A percentile compares a stretch with the other conserved stretches of the same genome.
Conservation (phyloP, 192 early-diverging fungal genomes). For the Thamnidium elegans region DNA sequence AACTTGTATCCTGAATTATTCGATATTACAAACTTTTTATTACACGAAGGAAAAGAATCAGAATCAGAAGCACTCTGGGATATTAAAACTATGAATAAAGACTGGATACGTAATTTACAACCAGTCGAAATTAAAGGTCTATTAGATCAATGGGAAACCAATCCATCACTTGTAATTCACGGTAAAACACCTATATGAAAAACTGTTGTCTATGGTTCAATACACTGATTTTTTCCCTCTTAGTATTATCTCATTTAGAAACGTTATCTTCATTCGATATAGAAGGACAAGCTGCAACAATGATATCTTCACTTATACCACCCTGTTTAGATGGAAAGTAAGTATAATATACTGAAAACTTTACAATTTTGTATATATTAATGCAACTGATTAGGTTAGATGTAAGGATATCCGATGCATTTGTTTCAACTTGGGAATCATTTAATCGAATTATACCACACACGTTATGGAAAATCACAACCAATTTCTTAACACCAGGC, state of each 20-base stretch:
- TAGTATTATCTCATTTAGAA: slow-evolving; percentile 22
- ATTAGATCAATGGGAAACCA: slow-evolving; percentile 6
- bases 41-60: slow-evolving; percentile 22
- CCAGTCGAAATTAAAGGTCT: slow-evolving; percentile 1
- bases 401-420: slow-evolving; percentile 16
- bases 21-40: slow-evolving; percentile 34
- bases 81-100: background rate
- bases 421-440: slow-evolving; percentile 32
- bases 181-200: background rate
- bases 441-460: slow-evolving; percentile 34
- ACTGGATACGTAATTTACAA: background rate
- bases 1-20: slow-evolving; percentile 39
- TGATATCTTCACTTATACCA: slow-evolving; percentile 17
- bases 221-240: background rate
- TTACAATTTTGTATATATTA: background rate
- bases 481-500: slow-evolving; percentile 20
- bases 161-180: background rate
- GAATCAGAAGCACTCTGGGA: background rate
- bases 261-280: slow-evolving; percentile 15
- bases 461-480: slow-evolving; percentile 31
- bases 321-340: slow-evolving; percentile 29
- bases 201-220: background rate
- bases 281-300: slow-evolving; percentile 2
- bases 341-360: background rate
- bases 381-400: background rate